These are phyloP conservation scores for Cryptosporidium bovis DNA, from an alignment of 169 alveolate species.

Conservation along the genomic window DNA sequence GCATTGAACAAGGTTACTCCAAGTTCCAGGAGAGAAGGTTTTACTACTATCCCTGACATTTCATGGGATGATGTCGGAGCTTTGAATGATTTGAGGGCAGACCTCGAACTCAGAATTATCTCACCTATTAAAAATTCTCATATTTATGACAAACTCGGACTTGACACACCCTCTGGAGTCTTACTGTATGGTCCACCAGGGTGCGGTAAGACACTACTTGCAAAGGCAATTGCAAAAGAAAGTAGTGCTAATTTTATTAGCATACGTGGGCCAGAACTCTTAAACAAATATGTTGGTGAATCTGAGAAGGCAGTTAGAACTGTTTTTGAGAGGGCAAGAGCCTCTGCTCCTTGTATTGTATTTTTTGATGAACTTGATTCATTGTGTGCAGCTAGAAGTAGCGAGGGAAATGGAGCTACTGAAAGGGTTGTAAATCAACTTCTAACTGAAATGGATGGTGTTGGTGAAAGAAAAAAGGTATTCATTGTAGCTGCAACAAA, in stretches of 20 bases:
- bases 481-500: slow-evolving; percentile 99
- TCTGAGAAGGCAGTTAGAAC: slow-evolving; percentile 98
- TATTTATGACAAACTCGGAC: slow-evolving; percentile 90
- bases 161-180: slow-evolving; percentile 96
- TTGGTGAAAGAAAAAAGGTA: slow-evolving; percentile 91
- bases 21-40: slow-evolving; percentile 95
- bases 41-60: slow-evolving; percentile 94
- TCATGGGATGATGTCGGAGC: slow-evolving; percentile 97
- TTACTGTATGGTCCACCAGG: slow-evolving; percentile 98
- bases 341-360: slow-evolving; percentile 97
- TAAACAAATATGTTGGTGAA: slow-evolving; percentile 99
- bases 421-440: slow-evolving; percentile 98
- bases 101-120: slow-evolving; percentile 90
- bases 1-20: slow-evolving; percentile 91
- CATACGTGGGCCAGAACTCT: slow-evolving; percentile 95
- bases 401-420: slow-evolving; percentile 90
- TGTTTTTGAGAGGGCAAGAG: slow-evolving; percentile 97
- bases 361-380: slow-evolving; percentile 99
- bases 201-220: slow-evolving; percentile 97
- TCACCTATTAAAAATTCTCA: slow-evolving; percentile 92
- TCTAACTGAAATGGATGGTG: slow-evolving; percentile 98
- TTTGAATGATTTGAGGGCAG: slow-evolving; percentile 88
- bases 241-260: slow-evolving; percentile 96
- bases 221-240: slow-evolving; percentile 97
- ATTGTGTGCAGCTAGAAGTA: slow-evolving; percentile 93